Percentiles rank a stretch among this genome's conserved stretches.
Conservation (phyloP, 2,329 filamentous ascomycete genomes). For the Fusarium gaditjirri region DNA sequence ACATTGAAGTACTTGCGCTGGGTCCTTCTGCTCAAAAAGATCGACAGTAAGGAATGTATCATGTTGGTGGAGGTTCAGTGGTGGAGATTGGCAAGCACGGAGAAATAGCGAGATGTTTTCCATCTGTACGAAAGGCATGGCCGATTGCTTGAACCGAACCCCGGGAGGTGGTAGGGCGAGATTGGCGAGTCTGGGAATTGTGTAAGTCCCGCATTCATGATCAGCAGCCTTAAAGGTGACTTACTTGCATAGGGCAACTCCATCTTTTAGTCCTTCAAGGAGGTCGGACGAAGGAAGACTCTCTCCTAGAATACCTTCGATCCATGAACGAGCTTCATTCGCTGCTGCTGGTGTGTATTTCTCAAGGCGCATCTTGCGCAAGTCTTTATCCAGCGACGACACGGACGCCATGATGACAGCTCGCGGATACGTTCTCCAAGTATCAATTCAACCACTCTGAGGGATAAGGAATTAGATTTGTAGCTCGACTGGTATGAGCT, state of each 20-base stretch:
- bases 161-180: slow-evolving; percentile 79
- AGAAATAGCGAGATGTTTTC: slow-evolving; percentile 99
- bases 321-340: slow-evolving; percentile 86
- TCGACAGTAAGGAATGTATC: slow-evolving; percentile 98
- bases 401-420: slow-evolving; percentile 83
- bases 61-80: slow-evolving; percentile 88
- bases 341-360: slow-evolving; percentile 93
- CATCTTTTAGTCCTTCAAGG: slow-evolving; percentile 88
- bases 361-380: slow-evolving; percentile 91
- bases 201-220: slow-evolving; percentile 33
- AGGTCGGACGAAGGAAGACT: slow-evolving; percentile 78
- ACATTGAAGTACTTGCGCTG: slow-evolving; percentile 94
- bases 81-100: slow-evolving; percentile 83
- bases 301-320: slow-evolving; percentile 82
- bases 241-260: slow-evolving; percentile 91
- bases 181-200: slow-evolving; percentile 76
- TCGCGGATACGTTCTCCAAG: not conserved
- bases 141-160: slow-evolving; percentile 88
- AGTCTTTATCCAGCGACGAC: slow-evolving; percentile 90
- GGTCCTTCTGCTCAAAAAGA: slow-evolving; percentile 94
- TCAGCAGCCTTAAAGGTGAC: slow-evolving; percentile 42
- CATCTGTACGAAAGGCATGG: slow-evolving; percentile 99
- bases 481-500: slow-evolving; percentile 6
- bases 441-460: not conserved
- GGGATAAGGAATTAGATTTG: not conserved